Conservation (phyloP, 176 grass and related monocot species). For the Musa acuminata region DNA sequence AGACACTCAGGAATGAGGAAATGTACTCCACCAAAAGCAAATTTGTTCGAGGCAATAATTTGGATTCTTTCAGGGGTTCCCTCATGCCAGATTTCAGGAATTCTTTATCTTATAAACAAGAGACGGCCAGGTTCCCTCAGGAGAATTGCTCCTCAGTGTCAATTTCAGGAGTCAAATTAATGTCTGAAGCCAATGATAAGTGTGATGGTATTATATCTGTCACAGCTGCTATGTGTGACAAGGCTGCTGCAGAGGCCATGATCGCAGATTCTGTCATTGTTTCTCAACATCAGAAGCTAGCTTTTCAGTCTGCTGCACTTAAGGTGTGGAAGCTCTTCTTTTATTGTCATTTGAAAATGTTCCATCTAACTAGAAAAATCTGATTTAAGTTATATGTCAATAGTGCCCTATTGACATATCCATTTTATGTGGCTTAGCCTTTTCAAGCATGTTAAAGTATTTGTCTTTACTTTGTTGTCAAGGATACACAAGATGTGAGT, state of each 20-base stretch:
- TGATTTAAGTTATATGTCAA: not conserved
- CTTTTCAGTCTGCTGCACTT: not conserved
- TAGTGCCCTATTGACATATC: not conserved
- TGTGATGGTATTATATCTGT: too few relatives aligned
- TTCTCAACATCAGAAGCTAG: not conserved
- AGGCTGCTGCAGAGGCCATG: too few relatives aligned
- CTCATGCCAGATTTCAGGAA: not conserved
- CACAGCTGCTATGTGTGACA: too few relatives aligned
- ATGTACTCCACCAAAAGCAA: not conserved
- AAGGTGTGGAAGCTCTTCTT: not conserved
- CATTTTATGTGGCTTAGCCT: not conserved
- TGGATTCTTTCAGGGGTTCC: not conserved
- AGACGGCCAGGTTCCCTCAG: not conserved
- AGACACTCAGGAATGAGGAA: conserved; percentile 6
- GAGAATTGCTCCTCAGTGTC: not conserved
- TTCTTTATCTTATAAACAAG: not conserved
- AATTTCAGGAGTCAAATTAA: not conserved
- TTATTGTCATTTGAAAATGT: not conserved
- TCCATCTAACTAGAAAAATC: not conserved
- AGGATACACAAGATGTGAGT: too few relatives aligned
- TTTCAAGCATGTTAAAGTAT: not conserved
- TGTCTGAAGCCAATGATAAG: not conserved
- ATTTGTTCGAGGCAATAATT: not conserved
- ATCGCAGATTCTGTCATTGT: too few relatives aligned
- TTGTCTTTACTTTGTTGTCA: not conserved